Evolutionary conservation across 1,284 basidiomycete species (phyloP).

Genomic region (Leccinum subrobustum): DNA sequence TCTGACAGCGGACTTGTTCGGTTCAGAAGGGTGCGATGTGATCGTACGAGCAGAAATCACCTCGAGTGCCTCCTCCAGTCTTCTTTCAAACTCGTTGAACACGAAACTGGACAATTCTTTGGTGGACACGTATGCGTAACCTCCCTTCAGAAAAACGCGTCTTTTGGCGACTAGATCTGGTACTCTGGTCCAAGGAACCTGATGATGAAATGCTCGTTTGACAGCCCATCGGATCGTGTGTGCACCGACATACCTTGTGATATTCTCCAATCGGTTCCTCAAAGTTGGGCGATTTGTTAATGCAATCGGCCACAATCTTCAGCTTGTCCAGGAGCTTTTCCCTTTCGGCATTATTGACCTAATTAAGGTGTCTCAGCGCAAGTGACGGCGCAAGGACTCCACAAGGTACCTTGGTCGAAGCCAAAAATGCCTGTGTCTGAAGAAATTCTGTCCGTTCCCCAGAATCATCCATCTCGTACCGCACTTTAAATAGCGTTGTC

Average conservation of each 20-base stretch:
- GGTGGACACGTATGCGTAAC: constrained; percentile 89
- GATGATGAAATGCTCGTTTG: neutral
- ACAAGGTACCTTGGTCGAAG: constrained; percentile 63
- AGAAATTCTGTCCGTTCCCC: constrained; percentile 75
- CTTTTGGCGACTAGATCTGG: constrained; percentile 89
- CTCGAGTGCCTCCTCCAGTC: constrained; percentile 80
- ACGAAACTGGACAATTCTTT: constrained; percentile 86
- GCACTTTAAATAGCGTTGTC: constrained; percentile 78
- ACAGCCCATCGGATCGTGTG: neutral
- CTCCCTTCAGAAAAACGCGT: constrained; percentile 77
- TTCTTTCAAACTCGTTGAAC: constrained; percentile 81
- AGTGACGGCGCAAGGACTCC: neutral
- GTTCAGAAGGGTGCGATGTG: constrained; percentile 2
- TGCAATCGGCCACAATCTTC: constrained; percentile 31
- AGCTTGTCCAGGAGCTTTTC: constrained; percentile 51
- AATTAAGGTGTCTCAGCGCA: constrained; percentile 4
- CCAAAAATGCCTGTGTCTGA: constrained; percentile 59
- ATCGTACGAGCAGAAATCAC: constrained; percentile 40
- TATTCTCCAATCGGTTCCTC: constrained; percentile 38
- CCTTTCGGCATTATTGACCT: constrained; percentile 69
- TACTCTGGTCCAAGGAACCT: constrained; percentile 87
- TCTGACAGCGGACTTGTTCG: constrained; percentile 77
- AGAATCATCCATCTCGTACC: constrained; percentile 74
- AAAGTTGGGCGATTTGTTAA: neutral
- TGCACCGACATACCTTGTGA: constrained; percentile 56